Percentiles rank a stretch among this genome's conserved stretches.
These are phyloP conservation scores for Sparassis latifolia DNA, from an alignment of 1,284 basidiomycete genomes.

Conservation along the genomic window DNA sequence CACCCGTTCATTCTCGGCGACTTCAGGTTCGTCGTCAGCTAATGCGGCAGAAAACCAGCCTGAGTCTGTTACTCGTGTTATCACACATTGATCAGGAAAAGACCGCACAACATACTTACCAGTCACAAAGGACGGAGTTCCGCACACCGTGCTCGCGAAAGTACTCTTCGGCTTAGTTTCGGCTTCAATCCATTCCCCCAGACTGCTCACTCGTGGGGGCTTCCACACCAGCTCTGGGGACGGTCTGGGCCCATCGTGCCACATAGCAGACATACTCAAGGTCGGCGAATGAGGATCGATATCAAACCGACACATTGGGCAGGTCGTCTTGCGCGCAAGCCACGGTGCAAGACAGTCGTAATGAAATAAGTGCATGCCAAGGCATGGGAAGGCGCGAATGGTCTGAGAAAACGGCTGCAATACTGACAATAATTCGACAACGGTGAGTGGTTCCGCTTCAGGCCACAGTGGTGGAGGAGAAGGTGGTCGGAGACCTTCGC, in stretches of 20 bases:
- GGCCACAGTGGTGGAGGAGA: not conserved
- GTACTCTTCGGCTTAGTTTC: conserved; percentile 11
- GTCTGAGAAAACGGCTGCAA: conserved; percentile 7
- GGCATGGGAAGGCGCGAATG: conserved; percentile 19
- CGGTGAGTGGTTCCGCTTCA: not conserved
- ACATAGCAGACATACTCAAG: conserved; percentile 3
- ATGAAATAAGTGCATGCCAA: conserved; percentile 26
- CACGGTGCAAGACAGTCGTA: conserved; percentile 22
- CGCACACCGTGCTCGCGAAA: no score
- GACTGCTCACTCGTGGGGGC: conserved; percentile 15
- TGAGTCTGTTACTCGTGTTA: no score
- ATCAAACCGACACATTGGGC: conserved; percentile 26
- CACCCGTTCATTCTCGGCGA: no score
- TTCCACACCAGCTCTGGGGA: conserved; percentile 12
- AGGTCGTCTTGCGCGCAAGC: conserved; percentile 27
- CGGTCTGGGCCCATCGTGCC: conserved; percentile 1
- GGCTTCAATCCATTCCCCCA: conserved; percentile 19
- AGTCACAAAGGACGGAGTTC: no score
- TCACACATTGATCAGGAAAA: no score
- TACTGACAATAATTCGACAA: not conserved
- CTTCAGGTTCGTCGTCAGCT: no score
- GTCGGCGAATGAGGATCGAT: conserved; percentile 26
- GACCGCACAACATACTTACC: no score
- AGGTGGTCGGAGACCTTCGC: conserved; percentile 17
- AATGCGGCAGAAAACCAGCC: no score